Conservation (phyloP, 1,284 basidiomycete genomes). For the Veloporphyrellus conicus region DNA sequence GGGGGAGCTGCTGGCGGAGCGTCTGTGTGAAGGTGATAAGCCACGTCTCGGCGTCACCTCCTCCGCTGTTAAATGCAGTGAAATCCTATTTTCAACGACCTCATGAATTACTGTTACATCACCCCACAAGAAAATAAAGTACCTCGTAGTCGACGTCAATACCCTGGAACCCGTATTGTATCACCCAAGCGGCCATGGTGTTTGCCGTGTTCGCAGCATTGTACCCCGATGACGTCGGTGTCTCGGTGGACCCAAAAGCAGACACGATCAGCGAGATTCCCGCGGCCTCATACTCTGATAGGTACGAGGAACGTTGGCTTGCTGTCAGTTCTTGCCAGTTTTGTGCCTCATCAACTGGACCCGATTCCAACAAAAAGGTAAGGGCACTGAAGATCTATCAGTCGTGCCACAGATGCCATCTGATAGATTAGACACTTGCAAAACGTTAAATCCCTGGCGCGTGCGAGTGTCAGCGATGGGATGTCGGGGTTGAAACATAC, state of each 20-base stretch:
- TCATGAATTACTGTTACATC: background rate
- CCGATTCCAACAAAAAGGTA: conserved; percentile 42
- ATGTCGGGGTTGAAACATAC: background rate
- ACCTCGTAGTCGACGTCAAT: conserved; percentile 58
- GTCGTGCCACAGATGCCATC: background rate
- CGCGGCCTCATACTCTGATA: conserved; percentile 41
- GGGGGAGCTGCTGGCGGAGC: conserved; percentile 35
- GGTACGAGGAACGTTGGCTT: conserved; percentile 34
- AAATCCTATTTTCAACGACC: conserved; percentile 39
- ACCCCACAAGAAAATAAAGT: background rate
- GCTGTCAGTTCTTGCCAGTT: conserved; percentile 36
- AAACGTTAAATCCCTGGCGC: conserved; percentile 45
- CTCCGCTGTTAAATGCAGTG: conserved; percentile 38
- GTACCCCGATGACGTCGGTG: conserved; percentile 42
- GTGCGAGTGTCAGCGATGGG: background rate
- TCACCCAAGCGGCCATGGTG: conserved; percentile 47
- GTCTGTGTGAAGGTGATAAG: conserved; percentile 43
- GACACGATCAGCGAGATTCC: conserved; percentile 50
- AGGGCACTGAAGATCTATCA: conserved; percentile 32
- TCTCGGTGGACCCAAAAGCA: conserved; percentile 50
- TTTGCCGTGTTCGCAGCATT: conserved; percentile 42
- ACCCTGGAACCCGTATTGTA: conserved; percentile 46
- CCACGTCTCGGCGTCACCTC: conserved; percentile 42
- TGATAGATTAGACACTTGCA: conserved; percentile 31
- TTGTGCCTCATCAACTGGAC: conserved; percentile 43